Conservation (phyloP, 768 basidiomycete species). For the Tephrocybe sp. region DNA sequence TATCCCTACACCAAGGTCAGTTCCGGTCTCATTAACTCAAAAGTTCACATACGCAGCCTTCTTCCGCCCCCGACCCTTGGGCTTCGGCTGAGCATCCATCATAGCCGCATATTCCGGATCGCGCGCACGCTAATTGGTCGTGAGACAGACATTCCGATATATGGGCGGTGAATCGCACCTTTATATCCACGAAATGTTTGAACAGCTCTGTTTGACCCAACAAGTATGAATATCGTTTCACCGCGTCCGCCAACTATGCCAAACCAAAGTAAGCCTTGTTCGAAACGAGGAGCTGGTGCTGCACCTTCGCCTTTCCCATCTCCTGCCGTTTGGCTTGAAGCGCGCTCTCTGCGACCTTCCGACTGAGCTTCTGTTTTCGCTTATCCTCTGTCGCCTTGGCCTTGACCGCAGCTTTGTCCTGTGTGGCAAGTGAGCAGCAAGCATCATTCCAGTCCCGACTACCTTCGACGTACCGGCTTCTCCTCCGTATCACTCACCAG, state of each 20-base stretch:
- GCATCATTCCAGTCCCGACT: conserved; percentile 2
- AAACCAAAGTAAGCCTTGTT: conserved; percentile 12
- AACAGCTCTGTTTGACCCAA: conserved; percentile 97
- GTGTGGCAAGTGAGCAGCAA: background rate
- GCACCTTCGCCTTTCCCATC: conserved; percentile 87
- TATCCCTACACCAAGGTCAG: conserved; percentile 49
- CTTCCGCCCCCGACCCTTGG: conserved; percentile 83
- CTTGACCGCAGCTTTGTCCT: conserved; percentile 13
- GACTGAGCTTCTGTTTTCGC: conserved; percentile 40
- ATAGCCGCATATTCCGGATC: conserved; percentile 93
- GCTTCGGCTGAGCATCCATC: conserved; percentile 83
- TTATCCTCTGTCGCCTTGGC: conserved; percentile 14
- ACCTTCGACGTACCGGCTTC: conserved; percentile 26
- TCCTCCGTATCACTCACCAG: conserved; percentile 55
- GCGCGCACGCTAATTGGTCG: conserved; percentile 61
- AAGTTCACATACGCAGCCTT: conserved; percentile 62
- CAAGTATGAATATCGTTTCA: conserved; percentile 97
- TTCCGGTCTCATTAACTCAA: background rate
- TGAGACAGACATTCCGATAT: background rate
- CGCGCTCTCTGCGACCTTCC: conserved; percentile 71
- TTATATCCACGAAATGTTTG: conserved; percentile 97
- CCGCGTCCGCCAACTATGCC: conserved; percentile 80
- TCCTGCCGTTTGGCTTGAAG: conserved; percentile 71
- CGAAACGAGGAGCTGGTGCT: conserved; percentile 6
- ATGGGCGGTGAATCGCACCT: conserved; percentile 46